Evolutionary conservation across 768 basidiomycete genomes (phyloP).

Genomic region (Sarcomyxa edulis): DNA sequence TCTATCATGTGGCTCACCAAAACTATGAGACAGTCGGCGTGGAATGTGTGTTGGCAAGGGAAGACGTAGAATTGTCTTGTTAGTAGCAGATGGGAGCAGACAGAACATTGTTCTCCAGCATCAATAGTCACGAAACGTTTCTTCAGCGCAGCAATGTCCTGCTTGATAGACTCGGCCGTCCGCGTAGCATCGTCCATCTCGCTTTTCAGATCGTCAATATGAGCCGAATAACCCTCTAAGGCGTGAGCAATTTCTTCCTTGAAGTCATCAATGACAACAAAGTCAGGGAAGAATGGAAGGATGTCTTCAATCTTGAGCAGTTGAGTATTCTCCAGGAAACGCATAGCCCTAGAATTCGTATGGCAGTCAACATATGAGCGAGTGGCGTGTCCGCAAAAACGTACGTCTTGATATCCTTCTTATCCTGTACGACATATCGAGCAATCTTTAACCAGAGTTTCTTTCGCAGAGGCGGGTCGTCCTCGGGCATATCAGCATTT

Average conservation of each 20-base stretch:
- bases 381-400: conserved; percentile 24
- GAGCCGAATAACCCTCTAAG: conserved; percentile 87
- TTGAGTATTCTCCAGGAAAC: conserved; percentile 90
- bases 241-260: conserved; percentile 98
- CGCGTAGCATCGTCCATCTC: conserved; percentile 97
- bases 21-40: conserved; percentile 93
- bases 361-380: neutral
- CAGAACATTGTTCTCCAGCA: conserved; percentile 78
- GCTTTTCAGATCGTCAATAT: conserved; percentile 82
- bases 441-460: conserved; percentile 98
- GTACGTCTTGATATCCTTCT: conserved; percentile 96
- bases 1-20: conserved; percentile 53
- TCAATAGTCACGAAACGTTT: conserved; percentile 92
- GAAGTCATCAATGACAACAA: conserved; percentile 98
- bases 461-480: conserved; percentile 81
- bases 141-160: conserved; percentile 80
- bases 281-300: conserved; percentile 98
- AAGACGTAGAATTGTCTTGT: conserved; percentile 97
- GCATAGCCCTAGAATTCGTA: conserved; percentile 72
- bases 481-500: conserved; percentile 93
- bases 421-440: conserved; percentile 96
- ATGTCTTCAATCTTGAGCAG: conserved; percentile 98
- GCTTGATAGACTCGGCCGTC: conserved; percentile 89
- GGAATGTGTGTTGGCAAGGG: conserved; percentile 96
- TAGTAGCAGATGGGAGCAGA: conserved; percentile 70